These are phyloP conservation scores for Dichomitus squalens DNA, from an alignment of 1,284 basidiomycete genomes.

Conservation along the genomic window DNA sequence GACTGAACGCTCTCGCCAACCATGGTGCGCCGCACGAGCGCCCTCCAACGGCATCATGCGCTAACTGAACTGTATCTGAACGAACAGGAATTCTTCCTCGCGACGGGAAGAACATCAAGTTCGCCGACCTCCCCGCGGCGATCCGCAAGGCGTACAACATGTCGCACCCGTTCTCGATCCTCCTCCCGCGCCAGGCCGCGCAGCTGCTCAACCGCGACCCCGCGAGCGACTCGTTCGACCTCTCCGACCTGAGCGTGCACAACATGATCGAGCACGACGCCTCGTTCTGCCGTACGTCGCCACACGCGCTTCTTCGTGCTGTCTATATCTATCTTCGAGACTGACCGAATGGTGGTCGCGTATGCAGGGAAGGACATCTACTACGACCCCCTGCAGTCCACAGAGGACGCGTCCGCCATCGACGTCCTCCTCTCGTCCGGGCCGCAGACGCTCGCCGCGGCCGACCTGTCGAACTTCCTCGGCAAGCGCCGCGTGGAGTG, in stretches of 20 bases:
- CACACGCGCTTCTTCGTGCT: not conserved
- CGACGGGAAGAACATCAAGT: slow-evolving; percentile 66
- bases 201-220: slow-evolving; percentile 58
- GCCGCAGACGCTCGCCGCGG: slow-evolving; percentile 52
- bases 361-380: slow-evolving; percentile 58
- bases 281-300: slow-evolving; percentile 58
- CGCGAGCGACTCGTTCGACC: slow-evolving; percentile 57
- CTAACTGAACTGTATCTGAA: not conserved
- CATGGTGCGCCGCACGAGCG: slow-evolving; percentile 50
- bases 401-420: slow-evolving; percentile 49
- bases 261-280: slow-evolving; percentile 82
- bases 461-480: slow-evolving; percentile 57
- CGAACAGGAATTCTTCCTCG: slow-evolving; percentile 64
- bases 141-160: slow-evolving; percentile 70
- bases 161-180: slow-evolving; percentile 63
- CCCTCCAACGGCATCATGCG: not conserved
- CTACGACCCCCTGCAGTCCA: slow-evolving; percentile 52
- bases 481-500: slow-evolving; percentile 61
- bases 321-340: not conserved
- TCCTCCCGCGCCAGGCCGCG: slow-evolving; percentile 62
- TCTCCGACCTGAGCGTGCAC: slow-evolving; percentile 66
- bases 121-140: slow-evolving; percentile 52
- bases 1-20: slow-evolving; percentile 73
- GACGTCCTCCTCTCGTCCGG: slow-evolving; percentile 58
- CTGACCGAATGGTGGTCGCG: not conserved